These are phyloP conservation scores for Amylocystis lapponica DNA, from an alignment of 768 basidiomycete species.

Conservation along the genomic window DNA sequence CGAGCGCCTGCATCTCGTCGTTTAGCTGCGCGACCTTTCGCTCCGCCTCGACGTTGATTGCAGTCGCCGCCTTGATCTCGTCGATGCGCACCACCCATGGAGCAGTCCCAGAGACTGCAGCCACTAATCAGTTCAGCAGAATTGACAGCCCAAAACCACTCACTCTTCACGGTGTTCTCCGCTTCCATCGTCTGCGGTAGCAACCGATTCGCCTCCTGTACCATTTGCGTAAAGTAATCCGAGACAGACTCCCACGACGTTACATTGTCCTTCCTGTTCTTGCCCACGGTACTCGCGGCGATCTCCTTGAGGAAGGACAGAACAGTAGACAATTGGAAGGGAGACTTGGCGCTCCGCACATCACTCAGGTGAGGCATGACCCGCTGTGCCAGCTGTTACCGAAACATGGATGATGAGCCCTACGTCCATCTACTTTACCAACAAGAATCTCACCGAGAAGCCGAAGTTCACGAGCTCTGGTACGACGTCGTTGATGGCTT, in stretches of 20 bases:
- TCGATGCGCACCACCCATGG: slow-evolving; percentile 85
- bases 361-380: slow-evolving; percentile 85
- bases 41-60: slow-evolving; percentile 90
- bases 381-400: slow-evolving; percentile 83
- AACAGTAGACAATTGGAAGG: slow-evolving; percentile 72
- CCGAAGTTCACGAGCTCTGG: slow-evolving; percentile 87
- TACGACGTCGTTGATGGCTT: slow-evolving; percentile 63
- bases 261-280: slow-evolving; percentile 56
- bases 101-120: slow-evolving; percentile 60
- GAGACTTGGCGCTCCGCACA: slow-evolving; percentile 66
- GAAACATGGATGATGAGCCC: neutral
- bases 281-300: slow-evolving; percentile 63
- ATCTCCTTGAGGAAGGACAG: slow-evolving; percentile 69
- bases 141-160: slow-evolving; percentile 22
- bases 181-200: slow-evolving; percentile 67
- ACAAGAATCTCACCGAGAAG: slow-evolving; percentile 57
- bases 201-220: slow-evolving; percentile 64
- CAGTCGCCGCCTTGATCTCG: slow-evolving; percentile 76
- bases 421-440: neutral
- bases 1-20: slow-evolving; percentile 86
- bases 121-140: neutral
- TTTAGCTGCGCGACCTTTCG: slow-evolving; percentile 78
- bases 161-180: slow-evolving; percentile 78
- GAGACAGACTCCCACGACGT: slow-evolving; percentile 77
- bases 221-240: slow-evolving; percentile 61